These are phyloP conservation scores for Leccinum olivaceopallidum DNA, from an alignment of 768 basidiomycete genomes.

Conservation along the genomic window DNA sequence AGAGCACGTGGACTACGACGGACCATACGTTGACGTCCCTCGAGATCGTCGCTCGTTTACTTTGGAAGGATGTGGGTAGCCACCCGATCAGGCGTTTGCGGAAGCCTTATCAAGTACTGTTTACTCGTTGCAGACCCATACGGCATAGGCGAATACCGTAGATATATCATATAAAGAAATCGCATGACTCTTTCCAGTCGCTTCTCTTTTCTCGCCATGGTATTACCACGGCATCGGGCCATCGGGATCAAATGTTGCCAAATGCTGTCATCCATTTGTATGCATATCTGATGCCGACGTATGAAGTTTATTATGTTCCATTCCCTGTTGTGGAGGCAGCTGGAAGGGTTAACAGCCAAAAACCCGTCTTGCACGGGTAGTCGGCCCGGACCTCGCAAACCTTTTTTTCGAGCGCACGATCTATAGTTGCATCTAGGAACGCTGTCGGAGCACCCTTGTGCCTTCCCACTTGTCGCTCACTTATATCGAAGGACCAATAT, in stretches of 20 bases:
- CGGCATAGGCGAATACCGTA: conserved; percentile 14
- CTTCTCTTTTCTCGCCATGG: not conserved
- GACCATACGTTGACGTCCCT: conserved; percentile 13
- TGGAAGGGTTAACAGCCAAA: not conserved
- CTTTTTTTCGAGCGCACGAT: not conserved
- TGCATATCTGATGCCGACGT: not conserved
- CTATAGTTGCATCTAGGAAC: not conserved
- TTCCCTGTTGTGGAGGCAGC: not conserved
- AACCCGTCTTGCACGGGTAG: not conserved
- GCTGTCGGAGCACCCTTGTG: not conserved
- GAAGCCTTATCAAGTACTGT: conserved; percentile 8
- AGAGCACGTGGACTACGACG: conserved; percentile 4
- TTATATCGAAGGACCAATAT: not conserved
- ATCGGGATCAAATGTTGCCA: conserved; percentile 3
- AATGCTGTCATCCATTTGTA: not conserved
- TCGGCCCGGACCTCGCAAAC: not conserved
- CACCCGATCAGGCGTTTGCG: conserved; percentile 18
- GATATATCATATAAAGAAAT: conserved; percentile 7
- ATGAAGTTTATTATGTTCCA: not conserved
- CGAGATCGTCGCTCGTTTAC: conserved; percentile 11
- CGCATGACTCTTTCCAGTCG: conserved; percentile 1
- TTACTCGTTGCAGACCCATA: conserved; percentile 2
- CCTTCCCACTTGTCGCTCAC: not conserved
- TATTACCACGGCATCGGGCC: not conserved
- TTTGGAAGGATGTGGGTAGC: conserved; percentile 27